phyloP scores from a whole-genome alignment of 352 stramenopile genomes.

The Phytophthora pisi region DNA sequence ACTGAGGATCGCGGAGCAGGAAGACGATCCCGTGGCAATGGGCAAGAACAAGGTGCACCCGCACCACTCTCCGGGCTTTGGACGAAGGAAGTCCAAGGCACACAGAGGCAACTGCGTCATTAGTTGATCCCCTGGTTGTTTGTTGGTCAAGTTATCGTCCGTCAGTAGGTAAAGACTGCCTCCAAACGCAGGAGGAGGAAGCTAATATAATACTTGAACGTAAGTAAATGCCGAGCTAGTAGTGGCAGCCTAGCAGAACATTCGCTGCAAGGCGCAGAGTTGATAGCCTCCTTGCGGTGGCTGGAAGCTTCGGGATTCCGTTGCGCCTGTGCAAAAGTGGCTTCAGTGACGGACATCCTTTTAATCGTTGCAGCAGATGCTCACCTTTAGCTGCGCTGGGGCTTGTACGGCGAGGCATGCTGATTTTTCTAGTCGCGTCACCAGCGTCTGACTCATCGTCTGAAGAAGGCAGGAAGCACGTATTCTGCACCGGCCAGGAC shows the following conservation, averaged over 20 bases:
- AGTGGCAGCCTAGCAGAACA: constrained; percentile 39
- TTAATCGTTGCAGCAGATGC: neutral
- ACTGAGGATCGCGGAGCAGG: constrained; percentile 70
- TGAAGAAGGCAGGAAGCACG: constrained; percentile 27
- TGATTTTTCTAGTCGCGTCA: constrained; percentile 9
- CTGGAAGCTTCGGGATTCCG: constrained; percentile 12
- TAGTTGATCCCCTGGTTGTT: constrained; percentile 26
- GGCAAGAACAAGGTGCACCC: constrained; percentile 20
- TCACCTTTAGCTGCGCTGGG: constrained; percentile 21
- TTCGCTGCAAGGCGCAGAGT: constrained; percentile 52
- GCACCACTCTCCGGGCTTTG: constrained; percentile 22
- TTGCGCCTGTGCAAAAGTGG: constrained; percentile 3
- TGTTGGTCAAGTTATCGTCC: constrained; percentile 3
- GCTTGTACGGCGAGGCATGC: constrained; percentile 8
- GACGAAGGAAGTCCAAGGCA: constrained; percentile 33
- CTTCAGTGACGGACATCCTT: neutral
- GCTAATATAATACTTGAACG: constrained; percentile 28
- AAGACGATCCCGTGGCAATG: constrained; percentile 44
- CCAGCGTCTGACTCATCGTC: constrained; percentile 23
- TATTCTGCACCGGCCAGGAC: constrained; percentile 13
- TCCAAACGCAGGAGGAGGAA: constrained; percentile 8
- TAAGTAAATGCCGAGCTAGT: neutral
- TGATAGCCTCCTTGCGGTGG: constrained; percentile 12
- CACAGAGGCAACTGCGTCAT: constrained; percentile 47
- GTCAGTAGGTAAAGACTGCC: constrained; percentile 25